Percentiles rank a stretch among this genome's conserved stretches.
These are phyloP conservation scores for Magnusiomyces tetraspermus DNA, from an alignment of 1,139 yeast species.

Conservation along the genomic window DNA sequence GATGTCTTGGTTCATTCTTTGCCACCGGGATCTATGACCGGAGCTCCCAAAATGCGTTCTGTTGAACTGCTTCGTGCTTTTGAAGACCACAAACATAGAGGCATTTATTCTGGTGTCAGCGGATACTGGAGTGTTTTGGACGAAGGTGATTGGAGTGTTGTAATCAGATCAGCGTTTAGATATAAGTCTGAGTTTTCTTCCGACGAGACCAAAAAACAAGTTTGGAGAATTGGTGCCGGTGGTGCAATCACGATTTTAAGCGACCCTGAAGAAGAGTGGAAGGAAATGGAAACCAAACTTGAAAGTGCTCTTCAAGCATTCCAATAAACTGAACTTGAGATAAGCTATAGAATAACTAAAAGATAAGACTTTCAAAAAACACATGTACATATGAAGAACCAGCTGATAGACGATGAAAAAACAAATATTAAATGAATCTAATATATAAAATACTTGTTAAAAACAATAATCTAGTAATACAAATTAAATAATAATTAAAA, in stretches of 20 bases:
- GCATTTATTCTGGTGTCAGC: slow-evolving; percentile 86
- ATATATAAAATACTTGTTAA: neutral
- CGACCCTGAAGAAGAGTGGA: slow-evolving; percentile 76
- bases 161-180: slow-evolving; percentile 73
- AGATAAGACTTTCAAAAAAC: neutral
- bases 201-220: slow-evolving; percentile 18
- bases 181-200: slow-evolving; percentile 35
- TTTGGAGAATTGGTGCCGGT: slow-evolving; percentile 94
- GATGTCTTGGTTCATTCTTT: slow-evolving; percentile 70
- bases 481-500: neutral
- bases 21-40: slow-evolving; percentile 99
- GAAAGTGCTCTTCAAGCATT: slow-evolving; percentile 50
- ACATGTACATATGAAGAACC: neutral
- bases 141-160: slow-evolving; percentile 92
- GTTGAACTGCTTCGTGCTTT: slow-evolving; percentile 64
- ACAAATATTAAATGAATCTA: no score
- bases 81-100: slow-evolving; percentile 51
- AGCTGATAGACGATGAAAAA: neutral
- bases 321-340: no score
- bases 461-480: neutral
- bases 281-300: slow-evolving; percentile 78
- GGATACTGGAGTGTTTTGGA: slow-evolving; percentile 93
- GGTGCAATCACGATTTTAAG: slow-evolving; percentile 95
- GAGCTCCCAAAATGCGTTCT: slow-evolving; percentile 93
- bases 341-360: neutral